Conservation (phyloP, 2,329 filamentous ascomycete species). For the Epicoccum nigrum region DNA sequence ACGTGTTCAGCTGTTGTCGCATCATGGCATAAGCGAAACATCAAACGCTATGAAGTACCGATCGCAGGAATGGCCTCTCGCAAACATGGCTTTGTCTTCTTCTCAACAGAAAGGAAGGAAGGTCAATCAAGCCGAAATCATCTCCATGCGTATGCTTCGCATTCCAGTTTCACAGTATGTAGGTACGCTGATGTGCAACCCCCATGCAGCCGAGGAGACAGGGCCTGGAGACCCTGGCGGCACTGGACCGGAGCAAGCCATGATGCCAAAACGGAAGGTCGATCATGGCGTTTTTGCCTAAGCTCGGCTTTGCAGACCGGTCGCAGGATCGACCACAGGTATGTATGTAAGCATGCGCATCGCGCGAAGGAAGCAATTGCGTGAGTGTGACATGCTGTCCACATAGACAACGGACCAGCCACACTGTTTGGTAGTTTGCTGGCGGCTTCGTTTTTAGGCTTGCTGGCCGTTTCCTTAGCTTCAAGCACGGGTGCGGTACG, state of each 20-base stretch:
- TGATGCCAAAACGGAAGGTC: conserved; percentile 12
- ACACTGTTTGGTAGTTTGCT: not conserved
- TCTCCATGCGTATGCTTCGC: not conserved
- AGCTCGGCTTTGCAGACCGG: conserved; percentile 5
- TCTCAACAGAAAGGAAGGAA: not conserved
- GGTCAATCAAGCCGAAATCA: not conserved
- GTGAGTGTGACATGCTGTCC: not conserved
- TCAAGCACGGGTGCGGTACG: conserved; percentile 11
- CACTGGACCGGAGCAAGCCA: conserved; percentile 1
- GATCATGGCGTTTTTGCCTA: conserved; percentile 16
- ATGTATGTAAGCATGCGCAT: not conserved
- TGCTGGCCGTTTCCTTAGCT: conserved; percentile 3
- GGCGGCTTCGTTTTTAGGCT: not conserved
- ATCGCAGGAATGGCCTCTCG: not conserved
- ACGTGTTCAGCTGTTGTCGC: conserved; percentile 6
- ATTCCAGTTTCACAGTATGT: not conserved
- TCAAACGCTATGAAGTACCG: not conserved
- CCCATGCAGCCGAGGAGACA: not conserved
- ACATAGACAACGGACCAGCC: not conserved
- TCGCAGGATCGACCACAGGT: conserved; percentile 1
- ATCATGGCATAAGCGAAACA: conserved; percentile 10
- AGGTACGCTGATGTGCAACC: not conserved
- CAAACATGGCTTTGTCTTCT: not conserved
- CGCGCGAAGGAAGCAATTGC: not conserved
- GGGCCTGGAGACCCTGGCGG: too few relatives aligned